Evolutionary conservation across 768 basidiomycete species (phyloP).

Genomic region (Rhodosporidiobolus sp.): DNA sequence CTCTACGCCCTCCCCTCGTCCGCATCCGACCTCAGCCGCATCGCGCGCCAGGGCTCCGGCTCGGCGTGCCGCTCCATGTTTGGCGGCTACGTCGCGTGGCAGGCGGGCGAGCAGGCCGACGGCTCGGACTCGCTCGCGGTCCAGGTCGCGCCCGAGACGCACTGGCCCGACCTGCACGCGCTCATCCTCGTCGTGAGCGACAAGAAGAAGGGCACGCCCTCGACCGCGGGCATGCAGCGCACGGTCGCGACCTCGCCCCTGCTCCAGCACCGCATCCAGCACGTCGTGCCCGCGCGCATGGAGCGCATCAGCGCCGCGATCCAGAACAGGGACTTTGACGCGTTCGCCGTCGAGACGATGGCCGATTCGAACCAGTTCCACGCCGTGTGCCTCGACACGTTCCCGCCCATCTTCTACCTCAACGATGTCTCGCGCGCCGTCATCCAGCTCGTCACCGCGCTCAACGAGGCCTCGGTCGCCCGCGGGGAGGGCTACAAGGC

Average conservation of each 20-base stretch:
- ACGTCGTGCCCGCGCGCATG: slow-evolving; percentile 88
- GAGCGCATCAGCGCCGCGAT: slow-evolving; percentile 75
- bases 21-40: slow-evolving; percentile 79
- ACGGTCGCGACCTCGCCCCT: slow-evolving; percentile 88
- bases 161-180: slow-evolving; percentile 96
- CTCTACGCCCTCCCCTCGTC: slow-evolving; percentile 68
- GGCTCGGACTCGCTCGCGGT: slow-evolving; percentile 85
- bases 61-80: slow-evolving; percentile 97
- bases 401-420: slow-evolving; percentile 98
- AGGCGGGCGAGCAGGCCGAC: slow-evolving; percentile 63
- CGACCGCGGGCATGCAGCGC: slow-evolving; percentile 94
- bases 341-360: slow-evolving; percentile 91
- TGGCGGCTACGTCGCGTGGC: slow-evolving; percentile 96
- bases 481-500: slow-evolving; percentile 65
- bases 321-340: slow-evolving; percentile 70
- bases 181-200: slow-evolving; percentile 95
- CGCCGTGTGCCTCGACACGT: slow-evolving; percentile 92
- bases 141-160: slow-evolving; percentile 73
- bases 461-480: slow-evolving; percentile 74
- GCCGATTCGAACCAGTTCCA: slow-evolving; percentile 98
- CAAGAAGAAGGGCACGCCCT: slow-evolving; percentile 92
- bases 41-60: slow-evolving; percentile 95
- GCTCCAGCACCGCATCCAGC: slow-evolving; percentile 78
- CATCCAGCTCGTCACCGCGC: slow-evolving; percentile 83
- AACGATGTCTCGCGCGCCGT: slow-evolving; percentile 96